A percentile compares a stretch with the other conserved stretches of the same genome.
Evolutionary conservation across 140 eudicot species (phyloP).

Genomic region (Erigeron philadelphicus): DNA sequence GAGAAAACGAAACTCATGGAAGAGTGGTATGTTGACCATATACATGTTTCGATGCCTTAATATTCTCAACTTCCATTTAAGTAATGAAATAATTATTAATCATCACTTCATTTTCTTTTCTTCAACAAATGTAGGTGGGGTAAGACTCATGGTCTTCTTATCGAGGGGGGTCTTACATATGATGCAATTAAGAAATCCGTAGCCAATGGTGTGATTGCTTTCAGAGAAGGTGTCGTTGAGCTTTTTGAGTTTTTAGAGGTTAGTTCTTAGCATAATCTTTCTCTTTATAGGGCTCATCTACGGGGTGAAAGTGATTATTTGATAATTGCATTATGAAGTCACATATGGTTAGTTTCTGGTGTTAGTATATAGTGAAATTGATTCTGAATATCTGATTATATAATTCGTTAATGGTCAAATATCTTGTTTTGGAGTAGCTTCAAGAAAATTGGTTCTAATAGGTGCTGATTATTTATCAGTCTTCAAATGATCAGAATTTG

Average conservation of each 20-base stretch:
- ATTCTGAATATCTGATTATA: neutral
- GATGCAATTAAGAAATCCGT: slow-evolving; percentile 72
- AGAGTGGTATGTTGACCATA: slow-evolving; percentile 53
- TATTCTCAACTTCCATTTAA: neutral
- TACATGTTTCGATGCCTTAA: neutral
- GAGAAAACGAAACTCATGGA: slow-evolving; percentile 87
- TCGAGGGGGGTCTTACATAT: slow-evolving; percentile 82
- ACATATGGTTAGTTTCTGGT: neutral
- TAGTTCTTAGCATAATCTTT: slow-evolving; percentile 14
- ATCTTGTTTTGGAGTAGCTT: no score
- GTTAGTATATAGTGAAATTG: neutral
- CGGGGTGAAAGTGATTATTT: neutral
- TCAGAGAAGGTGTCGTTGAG: slow-evolving; percentile 74
- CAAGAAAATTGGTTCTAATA: no score
- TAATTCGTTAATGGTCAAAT: no score
- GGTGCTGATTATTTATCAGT: neutral
- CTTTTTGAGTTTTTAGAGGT: slow-evolving; percentile 81
- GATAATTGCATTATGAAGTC: neutral
- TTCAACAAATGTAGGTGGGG: slow-evolving; percentile 56
- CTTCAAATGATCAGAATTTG: neutral
- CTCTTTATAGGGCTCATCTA: neutral
- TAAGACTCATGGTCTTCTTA: slow-evolving; percentile 76
- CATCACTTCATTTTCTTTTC: slow-evolving; percentile 1
- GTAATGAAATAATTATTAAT: neutral
- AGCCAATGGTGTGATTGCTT: slow-evolving; percentile 55